These are phyloP conservation scores for Arachis stenosperma DNA, from an alignment of 306 rosid genomes.

Conservation along the genomic window DNA sequence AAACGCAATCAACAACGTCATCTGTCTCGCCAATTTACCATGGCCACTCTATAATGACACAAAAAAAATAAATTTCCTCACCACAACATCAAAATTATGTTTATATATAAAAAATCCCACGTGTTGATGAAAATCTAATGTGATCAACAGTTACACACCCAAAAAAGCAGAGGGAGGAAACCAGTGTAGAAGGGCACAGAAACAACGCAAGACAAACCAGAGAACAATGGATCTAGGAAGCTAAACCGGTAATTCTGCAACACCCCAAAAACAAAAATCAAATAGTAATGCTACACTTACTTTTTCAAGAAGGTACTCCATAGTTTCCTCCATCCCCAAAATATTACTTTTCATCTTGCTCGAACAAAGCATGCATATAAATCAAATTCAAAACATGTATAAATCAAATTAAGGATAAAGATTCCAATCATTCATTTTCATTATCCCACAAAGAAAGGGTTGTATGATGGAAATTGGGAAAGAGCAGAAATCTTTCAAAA, in stretches of 20 bases:
- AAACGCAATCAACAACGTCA: constrained; percentile 92
- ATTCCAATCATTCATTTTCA: too few relatives aligned
- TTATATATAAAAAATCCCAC: background rate
- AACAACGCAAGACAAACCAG: constrained; percentile 78
- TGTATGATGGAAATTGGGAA: too few relatives aligned
- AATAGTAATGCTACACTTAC: too few relatives aligned
- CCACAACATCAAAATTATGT: background rate
- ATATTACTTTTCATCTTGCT: too few relatives aligned
- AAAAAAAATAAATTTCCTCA: constrained; percentile 23
- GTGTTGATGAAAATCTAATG: background rate
- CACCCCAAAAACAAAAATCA: background rate
- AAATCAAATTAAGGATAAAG: too few relatives aligned
- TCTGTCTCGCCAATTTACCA: constrained; percentile 95
- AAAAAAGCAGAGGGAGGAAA: constrained; percentile 89
- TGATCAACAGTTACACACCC: constrained; percentile 55
- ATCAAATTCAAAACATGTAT: too few relatives aligned
- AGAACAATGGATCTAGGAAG: constrained; percentile 74
- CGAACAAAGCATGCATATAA: too few relatives aligned
- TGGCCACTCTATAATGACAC: constrained; percentile 78
- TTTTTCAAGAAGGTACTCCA: too few relatives aligned
- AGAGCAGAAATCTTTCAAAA: too few relatives aligned
- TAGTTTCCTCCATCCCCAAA: too few relatives aligned
- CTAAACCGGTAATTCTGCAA: constrained; percentile 63
- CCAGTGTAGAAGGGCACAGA: constrained; percentile 96
- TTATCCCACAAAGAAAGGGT: too few relatives aligned